Evolutionary conservation across 208 protist species (phyloP).

Genomic region (Borovskyia barvae): DNA sequence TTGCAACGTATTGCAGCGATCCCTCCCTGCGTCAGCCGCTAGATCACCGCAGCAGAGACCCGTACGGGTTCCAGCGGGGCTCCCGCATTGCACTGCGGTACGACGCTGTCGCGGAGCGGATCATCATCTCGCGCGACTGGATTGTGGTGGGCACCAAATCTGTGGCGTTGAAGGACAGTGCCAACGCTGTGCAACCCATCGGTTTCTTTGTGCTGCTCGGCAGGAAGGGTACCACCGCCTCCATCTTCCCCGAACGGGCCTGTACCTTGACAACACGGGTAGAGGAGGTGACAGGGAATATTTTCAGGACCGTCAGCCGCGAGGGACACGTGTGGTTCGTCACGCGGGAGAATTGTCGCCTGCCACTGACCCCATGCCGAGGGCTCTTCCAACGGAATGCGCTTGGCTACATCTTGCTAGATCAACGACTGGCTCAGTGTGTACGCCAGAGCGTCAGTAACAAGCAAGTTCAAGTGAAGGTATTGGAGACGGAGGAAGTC

Average conservation of each 20-base stretch:
- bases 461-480: slow-evolving; percentile 31
- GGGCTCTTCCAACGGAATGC: slow-evolving; percentile 6
- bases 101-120: slow-evolving; percentile 33
- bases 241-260: slow-evolving; percentile 61
- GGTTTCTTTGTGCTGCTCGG: slow-evolving; percentile 83
- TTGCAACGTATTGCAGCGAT: slow-evolving; percentile 70
- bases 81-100: slow-evolving; percentile 76
- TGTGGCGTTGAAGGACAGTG: slow-evolving; percentile 33
- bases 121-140: slow-evolving; percentile 77
- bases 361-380: slow-evolving; percentile 54
- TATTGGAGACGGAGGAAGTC: slow-evolving; percentile 34
- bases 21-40: slow-evolving; percentile 59
- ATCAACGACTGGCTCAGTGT: slow-evolving; percentile 65
- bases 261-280: slow-evolving; percentile 39
- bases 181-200: slow-evolving; percentile 25
- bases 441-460: slow-evolving; percentile 37
- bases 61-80: slow-evolving; percentile 72
- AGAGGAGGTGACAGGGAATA: slow-evolving; percentile 46
- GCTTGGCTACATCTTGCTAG: slow-evolving; percentile 70
- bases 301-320: slow-evolving; percentile 37
- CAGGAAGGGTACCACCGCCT: slow-evolving; percentile 47
- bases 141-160: slow-evolving; percentile 54
- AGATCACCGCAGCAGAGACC: slow-evolving; percentile 44
- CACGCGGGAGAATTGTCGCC: slow-evolving; percentile 71
- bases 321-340: slow-evolving; percentile 40